Evolutionary conservation across 75 land plant species (phyloP).

Genomic region (Ceratopteris richardii): DNA sequence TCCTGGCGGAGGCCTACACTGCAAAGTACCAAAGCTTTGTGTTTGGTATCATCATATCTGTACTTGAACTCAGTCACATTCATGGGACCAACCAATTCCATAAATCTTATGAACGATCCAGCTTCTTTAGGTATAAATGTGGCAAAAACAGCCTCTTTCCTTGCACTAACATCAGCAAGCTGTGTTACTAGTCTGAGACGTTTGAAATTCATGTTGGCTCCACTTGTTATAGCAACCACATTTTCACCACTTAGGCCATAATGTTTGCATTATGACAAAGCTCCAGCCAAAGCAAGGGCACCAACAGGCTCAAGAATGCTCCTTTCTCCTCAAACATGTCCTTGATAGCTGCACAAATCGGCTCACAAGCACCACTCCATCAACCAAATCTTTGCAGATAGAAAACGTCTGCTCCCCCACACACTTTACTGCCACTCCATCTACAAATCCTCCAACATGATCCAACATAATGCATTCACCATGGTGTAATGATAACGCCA

Average conservation of each 20-base stretch:
- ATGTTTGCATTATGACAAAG: conserved; percentile 70
- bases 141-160: conserved; percentile 67
- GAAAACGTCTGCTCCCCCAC: conserved; percentile 73
- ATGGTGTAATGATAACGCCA: conserved; percentile 64
- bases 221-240: conserved; percentile 66
- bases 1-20: conserved; percentile 32
- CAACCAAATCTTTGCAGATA: conserved; percentile 47
- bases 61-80: conserved; percentile 71
- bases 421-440: conserved; percentile 68
- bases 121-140: conserved; percentile 49
- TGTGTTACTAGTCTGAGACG: conserved; percentile 55
- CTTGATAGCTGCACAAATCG: conserved; percentile 85
- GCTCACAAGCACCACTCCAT: conserved; percentile 65
- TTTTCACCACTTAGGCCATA: conserved; percentile 49
- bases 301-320: conserved; percentile 84
- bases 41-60: conserved; percentile 34
- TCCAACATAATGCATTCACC: conserved; percentile 50
- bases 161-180: conserved; percentile 69
- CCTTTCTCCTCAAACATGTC: conserved; percentile 88
- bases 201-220: conserved; percentile 83
- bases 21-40: conserved; percentile 59
- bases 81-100: conserved; percentile 45
- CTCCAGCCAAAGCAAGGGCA: conserved; percentile 73
- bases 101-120: conserved; percentile 49
- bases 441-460: conserved; percentile 67